Base-by-base conservation (phyloP, 331 rosid species). In the Pyrus hybrid region DNA sequence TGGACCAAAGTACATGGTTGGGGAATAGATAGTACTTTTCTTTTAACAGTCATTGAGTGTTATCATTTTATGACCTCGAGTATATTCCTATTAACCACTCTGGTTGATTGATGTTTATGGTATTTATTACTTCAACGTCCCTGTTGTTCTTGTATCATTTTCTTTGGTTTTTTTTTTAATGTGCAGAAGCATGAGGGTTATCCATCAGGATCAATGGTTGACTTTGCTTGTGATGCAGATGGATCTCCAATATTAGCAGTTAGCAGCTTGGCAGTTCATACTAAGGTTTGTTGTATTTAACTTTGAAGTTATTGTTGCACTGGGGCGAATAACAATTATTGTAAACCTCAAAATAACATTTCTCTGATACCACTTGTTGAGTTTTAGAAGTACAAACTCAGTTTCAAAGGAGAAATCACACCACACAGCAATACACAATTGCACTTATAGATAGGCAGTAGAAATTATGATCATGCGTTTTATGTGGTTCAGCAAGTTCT, bases 161-260 rank as follows among this genome's bases (percentile, higher is more conserved):
- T 45, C 28, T 79, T 76, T 77, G 25, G 7, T n/a, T n/a, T 35
- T 72, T 56, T 74, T 16, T 66, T 82, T 72, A 23, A 69, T 72
- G 22, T 49, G 80, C 91, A 92, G 99, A 89, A 87, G 76, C 33
- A 83, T 37, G 96, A 86, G 56, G 96, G 92, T 67, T 90, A 92
- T 87, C 97, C 99, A 12, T 91, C 99, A 65, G 99, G 96, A 56
- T 89, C 99, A 57, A 72, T 92, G 89, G 91, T 92, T 79, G 99
- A 94, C 85, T 92, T 89, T 77, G 97, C 97, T 22, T 87, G 90
- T 61, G 97, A 88, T 80, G 88, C 88, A 43, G 84, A 90, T 84
- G 99, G 99, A 70, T 86, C 82, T 84, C 97, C 92, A 67, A 87
- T 94, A 85, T 81, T 94, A 80, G 97, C 97, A 51, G 83, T 94